Conservation (phyloP, 192 early-diverging fungal species). For the Coemansia sp. region DNA sequence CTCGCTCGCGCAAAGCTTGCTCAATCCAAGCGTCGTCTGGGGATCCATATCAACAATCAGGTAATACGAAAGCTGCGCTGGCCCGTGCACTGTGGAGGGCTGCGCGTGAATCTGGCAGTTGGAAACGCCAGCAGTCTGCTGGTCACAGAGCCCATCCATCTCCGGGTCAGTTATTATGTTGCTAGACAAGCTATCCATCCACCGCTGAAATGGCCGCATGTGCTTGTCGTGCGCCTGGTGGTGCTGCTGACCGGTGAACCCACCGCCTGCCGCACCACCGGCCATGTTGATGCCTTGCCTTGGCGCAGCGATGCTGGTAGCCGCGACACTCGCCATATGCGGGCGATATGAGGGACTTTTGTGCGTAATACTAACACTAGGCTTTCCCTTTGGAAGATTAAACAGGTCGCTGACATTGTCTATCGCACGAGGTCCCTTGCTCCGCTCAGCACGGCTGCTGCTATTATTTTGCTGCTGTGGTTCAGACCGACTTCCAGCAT, state of each 20-base stretch:
- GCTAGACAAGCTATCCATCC: slow-evolving; percentile 47
- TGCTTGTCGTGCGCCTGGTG: neutral
- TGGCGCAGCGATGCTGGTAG: slow-evolving; percentile 8
- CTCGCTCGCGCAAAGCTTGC: slow-evolving; percentile 24
- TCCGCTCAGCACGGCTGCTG: neutral
- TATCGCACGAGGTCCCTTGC: slow-evolving; percentile 5
- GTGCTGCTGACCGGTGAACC: neutral
- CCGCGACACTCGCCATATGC: slow-evolving; percentile 4
- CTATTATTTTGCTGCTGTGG: neutral
- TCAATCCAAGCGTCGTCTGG: slow-evolving; percentile 42
- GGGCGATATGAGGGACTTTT: slow-evolving; percentile 1
- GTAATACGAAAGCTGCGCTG: slow-evolving; percentile 49
- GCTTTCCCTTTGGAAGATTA: slow-evolving; percentile 9
- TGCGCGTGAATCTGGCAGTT: neutral
- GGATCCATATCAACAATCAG: slow-evolving; percentile 56
- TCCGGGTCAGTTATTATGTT: slow-evolving; percentile 26
- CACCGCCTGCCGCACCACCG: neutral
- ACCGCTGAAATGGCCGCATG: slow-evolving; percentile 27
- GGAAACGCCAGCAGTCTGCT: neutral
- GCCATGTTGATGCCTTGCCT: neutral
- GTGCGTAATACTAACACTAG: neutral
- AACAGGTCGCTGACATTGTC: slow-evolving; percentile 40
- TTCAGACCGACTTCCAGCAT: neutral
- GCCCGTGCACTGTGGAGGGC: neutral
- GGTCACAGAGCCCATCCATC: slow-evolving; percentile 23